A percentile compares a stretch with the other conserved stretches of the same genome.
These are phyloP conservation scores for Alternaria longipes DNA, from an alignment of 2,329 filamentous ascomycete genomes.

Conservation along the genomic window DNA sequence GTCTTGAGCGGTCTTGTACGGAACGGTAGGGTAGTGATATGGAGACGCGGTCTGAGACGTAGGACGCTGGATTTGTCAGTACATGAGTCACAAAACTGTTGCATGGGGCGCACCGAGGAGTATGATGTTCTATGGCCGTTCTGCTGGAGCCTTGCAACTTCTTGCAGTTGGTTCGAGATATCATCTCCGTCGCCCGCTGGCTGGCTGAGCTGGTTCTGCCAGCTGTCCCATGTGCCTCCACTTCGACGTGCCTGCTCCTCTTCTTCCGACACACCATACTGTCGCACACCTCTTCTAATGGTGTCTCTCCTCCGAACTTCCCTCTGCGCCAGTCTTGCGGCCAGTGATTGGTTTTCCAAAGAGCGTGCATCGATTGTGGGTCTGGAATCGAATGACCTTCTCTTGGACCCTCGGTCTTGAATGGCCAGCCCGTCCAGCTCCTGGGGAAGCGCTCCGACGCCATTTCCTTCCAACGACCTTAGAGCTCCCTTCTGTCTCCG, in stretches of 20 bases:
- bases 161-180: conserved; percentile 62
- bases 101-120: conserved; percentile 31
- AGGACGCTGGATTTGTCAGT: conserved; percentile 36
- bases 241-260: conserved; percentile 66
- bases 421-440: conserved; percentile 38
- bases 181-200: conserved; percentile 55
- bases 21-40: conserved; percentile 58
- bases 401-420: conserved; percentile 24
- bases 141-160: conserved; percentile 54
- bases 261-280: conserved; percentile 65
- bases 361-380: conserved; percentile 42
- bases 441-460: conserved; percentile 21
- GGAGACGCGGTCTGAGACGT: conserved; percentile 39
- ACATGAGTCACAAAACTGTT: not conserved
- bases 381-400: conserved; percentile 38
- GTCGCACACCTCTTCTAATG: conserved; percentile 60
- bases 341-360: conserved; percentile 42
- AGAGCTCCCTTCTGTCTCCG: conserved; percentile 38
- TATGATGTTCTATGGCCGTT: conserved; percentile 36
- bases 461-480: conserved; percentile 37
- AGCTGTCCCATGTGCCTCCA: conserved; percentile 63
- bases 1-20: conserved; percentile 50
- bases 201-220: conserved; percentile 55
- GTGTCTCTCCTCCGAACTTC: conserved; percentile 48
- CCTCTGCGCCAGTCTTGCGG: conserved; percentile 47